A percentile compares a stretch with the other conserved stretches of the same genome.
phyloP scores from a whole-genome alignment of 1,139 yeast genomes.

The Yamadazyma friedrichii region DNA sequence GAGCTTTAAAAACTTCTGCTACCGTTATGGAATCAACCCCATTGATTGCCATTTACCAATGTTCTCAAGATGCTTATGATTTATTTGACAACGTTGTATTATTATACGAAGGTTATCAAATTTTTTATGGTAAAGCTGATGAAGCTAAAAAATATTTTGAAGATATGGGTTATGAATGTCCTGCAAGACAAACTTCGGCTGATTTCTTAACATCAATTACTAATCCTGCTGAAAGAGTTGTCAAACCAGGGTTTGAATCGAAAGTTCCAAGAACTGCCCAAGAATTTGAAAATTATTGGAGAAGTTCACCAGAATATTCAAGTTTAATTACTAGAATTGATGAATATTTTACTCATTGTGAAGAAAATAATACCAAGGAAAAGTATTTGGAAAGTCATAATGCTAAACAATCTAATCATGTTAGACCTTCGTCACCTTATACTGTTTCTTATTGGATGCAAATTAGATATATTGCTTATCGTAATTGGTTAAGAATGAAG shows the following conservation, averaged over 20 bases:
- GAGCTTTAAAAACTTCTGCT: conserved; percentile 61
- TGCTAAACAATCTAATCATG: conserved; percentile 56
- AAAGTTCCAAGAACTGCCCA: conserved; percentile 66
- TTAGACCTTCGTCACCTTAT: conserved; percentile 56
- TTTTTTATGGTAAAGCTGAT: conserved; percentile 64
- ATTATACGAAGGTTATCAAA: conserved; percentile 76
- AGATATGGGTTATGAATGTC: conserved; percentile 56
- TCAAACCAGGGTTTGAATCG: conserved; percentile 51
- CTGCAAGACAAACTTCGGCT: conserved; percentile 76
- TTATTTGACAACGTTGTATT: conserved; percentile 74
- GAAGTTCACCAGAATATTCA: conserved; percentile 48
- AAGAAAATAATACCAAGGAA: conserved; percentile 16
- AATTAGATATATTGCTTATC: conserved; percentile 51
- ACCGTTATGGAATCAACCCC: conserved; percentile 56
- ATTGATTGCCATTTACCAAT: conserved; percentile 63
- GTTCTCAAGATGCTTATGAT: conserved; percentile 63
- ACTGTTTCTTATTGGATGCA: conserved; percentile 67
- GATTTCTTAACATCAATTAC: conserved; percentile 67
- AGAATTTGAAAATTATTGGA: conserved; percentile 70
- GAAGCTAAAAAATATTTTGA: conserved; percentile 44
- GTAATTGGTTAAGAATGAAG: conserved; percentile 61
- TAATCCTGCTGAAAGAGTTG: conserved; percentile 49
- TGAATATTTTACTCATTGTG: conserved; percentile 21
- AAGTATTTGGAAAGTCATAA: conserved; percentile 47
- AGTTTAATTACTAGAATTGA: conserved; percentile 32